phyloP scores from a whole-genome alignment of 768 basidiomycete species.

The Boletus coccyginus region DNA sequence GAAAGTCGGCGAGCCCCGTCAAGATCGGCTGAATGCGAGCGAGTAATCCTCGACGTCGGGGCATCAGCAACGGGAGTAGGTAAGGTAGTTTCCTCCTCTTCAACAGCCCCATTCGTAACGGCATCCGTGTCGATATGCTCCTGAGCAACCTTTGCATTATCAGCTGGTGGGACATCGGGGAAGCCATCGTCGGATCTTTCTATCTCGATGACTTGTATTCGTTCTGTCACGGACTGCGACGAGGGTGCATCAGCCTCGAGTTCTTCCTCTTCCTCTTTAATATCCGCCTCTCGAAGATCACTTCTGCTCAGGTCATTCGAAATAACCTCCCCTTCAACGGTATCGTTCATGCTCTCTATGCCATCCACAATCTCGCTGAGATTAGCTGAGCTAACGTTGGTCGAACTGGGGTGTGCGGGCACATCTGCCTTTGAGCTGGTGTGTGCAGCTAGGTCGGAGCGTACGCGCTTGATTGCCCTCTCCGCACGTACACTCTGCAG shows the following conservation, averaged over 20 bases:
- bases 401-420: constrained; percentile 20
- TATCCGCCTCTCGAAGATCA: constrained; percentile 20
- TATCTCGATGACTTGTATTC: constrained; percentile 17
- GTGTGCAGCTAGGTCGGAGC: constrained; percentile 82
- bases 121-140: constrained; percentile 22
- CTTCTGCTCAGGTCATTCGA: constrained; percentile 14
- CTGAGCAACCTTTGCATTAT: constrained; percentile 2
- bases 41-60: constrained; percentile 51
- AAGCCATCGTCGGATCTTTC: constrained; percentile 22
- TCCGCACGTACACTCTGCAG: constrained; percentile 84
- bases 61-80: constrained; percentile 40
- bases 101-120: constrained; percentile 19
- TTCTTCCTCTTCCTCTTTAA: constrained; percentile 30
- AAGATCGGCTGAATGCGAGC: constrained; percentile 82
- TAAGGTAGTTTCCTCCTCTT: constrained; percentile 30
- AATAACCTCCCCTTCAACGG: constrained; percentile 22
- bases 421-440: constrained; percentile 37
- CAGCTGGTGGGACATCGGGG: constrained; percentile 13
- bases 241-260: constrained; percentile 1
- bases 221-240: constrained; percentile 5
- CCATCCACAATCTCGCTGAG: constrained; percentile 33
- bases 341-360: constrained; percentile 31
- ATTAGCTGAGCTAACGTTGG: constrained; percentile 28
- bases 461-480: constrained; percentile 82
- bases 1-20: constrained; percentile 58